These are phyloP conservation scores for Candida qinlingensis DNA, from an alignment of 805 yeast species.

Conservation along the genomic window DNA sequence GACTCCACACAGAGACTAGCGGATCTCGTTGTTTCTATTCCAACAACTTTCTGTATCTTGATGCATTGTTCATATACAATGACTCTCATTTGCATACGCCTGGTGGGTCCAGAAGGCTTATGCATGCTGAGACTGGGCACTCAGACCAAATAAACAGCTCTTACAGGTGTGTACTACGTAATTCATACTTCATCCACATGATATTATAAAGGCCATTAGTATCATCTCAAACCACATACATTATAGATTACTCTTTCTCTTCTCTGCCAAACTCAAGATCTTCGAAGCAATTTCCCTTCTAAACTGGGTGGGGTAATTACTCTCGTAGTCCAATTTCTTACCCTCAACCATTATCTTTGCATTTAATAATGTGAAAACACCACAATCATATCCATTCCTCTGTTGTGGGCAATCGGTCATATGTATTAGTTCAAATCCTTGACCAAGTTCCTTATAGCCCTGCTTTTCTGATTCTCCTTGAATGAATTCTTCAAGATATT, in stretches of 20 bases:
- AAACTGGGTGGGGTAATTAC: constrained; percentile 61
- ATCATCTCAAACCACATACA: not conserved
- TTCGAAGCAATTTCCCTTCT: constrained; percentile 41
- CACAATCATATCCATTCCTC: constrained; percentile 89
- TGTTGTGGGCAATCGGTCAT: constrained; percentile 69
- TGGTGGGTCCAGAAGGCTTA: too few relatives aligned
- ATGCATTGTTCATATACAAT: too few relatives aligned
- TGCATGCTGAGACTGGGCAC: too few relatives aligned
- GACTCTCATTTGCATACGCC: too few relatives aligned
- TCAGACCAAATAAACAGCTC: too few relatives aligned
- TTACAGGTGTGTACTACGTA: too few relatives aligned
- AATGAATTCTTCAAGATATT: constrained; percentile 56
- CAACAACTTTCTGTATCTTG: too few relatives aligned
- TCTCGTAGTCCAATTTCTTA: constrained; percentile 47
- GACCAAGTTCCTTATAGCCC: constrained; percentile 27
- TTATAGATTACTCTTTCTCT: constrained; percentile 1
- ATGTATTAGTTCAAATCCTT: constrained; percentile 28
- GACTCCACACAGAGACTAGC: too few relatives aligned
- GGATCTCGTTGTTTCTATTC: too few relatives aligned
- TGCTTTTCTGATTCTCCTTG: constrained; percentile 56
- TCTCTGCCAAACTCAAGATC: constrained; percentile 10
- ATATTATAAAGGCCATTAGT: too few relatives aligned
- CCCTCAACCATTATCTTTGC: constrained; percentile 56
- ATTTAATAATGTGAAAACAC: constrained; percentile 83
- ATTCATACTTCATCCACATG: not conserved